Evolutionary conservation across 306 rosid species (phyloP).

Genomic region (Prunus mira): DNA sequence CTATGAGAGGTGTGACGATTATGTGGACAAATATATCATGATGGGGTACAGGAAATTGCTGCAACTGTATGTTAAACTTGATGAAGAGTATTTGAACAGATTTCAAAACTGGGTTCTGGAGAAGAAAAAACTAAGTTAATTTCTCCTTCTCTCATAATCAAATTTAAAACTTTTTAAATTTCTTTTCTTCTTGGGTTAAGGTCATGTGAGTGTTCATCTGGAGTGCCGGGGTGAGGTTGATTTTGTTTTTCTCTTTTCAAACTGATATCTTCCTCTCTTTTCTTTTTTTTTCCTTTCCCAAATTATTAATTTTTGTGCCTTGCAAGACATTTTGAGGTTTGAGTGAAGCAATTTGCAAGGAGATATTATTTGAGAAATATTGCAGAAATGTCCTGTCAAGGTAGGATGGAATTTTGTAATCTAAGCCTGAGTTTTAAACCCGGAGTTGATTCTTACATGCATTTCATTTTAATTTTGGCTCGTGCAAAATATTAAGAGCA

Average conservation of each 20-base stretch:
- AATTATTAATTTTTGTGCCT: background rate
- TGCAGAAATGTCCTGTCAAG: background rate
- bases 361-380: background rate
- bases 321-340: background rate
- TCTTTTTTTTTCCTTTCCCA: conserved; percentile 1
- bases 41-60: conserved; percentile 50
- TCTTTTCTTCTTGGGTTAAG: conserved; percentile 14
- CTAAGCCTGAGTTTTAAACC: background rate
- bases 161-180: conserved; percentile 1
- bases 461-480: background rate
- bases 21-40: conserved; percentile 54
- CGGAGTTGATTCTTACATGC: background rate
- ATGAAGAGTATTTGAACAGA: conserved; percentile 44
- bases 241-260: background rate
- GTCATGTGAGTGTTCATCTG: conserved; percentile 26
- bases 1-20: conserved; percentile 76
- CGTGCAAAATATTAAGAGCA: background rate
- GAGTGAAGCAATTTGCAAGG: background rate
- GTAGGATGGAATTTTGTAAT: background rate
- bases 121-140: conserved; percentile 74
- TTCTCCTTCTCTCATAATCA: background rate
- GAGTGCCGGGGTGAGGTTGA: conserved; percentile 22
- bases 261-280: conserved; percentile 5
- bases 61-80: conserved; percentile 55
- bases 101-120: conserved; percentile 57